phyloP scores from a whole-genome alignment of 2,329 filamentous ascomycete species.

The Daldinia sp. region DNA sequence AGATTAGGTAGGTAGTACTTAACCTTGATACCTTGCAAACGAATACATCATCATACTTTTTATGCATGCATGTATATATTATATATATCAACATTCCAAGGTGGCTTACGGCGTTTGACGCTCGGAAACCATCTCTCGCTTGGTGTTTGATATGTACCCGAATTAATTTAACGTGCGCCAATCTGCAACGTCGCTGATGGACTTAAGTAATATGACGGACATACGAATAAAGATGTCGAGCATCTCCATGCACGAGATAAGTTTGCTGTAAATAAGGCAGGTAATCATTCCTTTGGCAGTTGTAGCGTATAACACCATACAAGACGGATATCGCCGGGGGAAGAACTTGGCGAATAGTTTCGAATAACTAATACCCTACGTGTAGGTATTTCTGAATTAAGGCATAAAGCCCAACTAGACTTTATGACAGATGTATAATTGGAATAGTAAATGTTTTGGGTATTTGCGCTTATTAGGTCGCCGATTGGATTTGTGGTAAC shows the following conservation, averaged over 20 bases:
- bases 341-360: background rate
- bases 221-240: too few relatives aligned
- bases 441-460: conserved; percentile 4
- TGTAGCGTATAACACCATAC: background rate
- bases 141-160: background rate
- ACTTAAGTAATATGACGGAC: background rate
- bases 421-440: conserved; percentile 2
- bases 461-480: conserved; percentile 33
- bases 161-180: background rate
- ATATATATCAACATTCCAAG: conserved; percentile 2
- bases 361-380: too few relatives aligned
- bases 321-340: conserved; percentile 30
- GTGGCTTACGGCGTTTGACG: conserved; percentile 10
- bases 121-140: background rate
- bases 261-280: too few relatives aligned
- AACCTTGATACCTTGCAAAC: too few relatives aligned
- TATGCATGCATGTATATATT: background rate
- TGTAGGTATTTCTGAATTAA: background rate
- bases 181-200: background rate
- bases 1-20: too few relatives aligned
- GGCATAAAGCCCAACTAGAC: background rate
- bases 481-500: conserved; percentile 32
- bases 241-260: too few relatives aligned
- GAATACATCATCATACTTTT: background rate
- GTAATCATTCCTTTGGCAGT: background rate